Conservation (phyloP, 495 filamentous ascomycete species). For the Sphaerosporella brunnea region DNA sequence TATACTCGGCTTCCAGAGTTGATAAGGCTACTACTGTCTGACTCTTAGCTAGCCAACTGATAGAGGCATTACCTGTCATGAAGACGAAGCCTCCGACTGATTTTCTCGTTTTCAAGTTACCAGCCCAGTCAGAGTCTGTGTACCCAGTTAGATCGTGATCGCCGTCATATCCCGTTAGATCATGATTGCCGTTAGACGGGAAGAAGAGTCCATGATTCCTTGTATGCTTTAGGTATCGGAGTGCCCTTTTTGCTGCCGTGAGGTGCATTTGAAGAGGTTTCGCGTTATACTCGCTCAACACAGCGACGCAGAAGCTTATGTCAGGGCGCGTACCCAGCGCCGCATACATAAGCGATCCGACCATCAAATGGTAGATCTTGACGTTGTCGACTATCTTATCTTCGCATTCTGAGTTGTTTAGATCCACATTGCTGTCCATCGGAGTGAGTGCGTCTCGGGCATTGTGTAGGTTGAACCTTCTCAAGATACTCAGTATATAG, state of each 20-base stretch:
- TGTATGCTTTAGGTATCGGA: slow-evolving; percentile 13
- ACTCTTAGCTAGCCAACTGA: not conserved
- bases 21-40: slow-evolving; percentile 3
- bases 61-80: not conserved
- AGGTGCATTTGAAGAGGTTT: slow-evolving; percentile 2
- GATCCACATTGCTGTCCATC: too few species aligned
- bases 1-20: slow-evolving; percentile 4
- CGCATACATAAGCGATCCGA: slow-evolving; percentile 4
- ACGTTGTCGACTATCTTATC: not conserved
- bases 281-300: slow-evolving; percentile 5
- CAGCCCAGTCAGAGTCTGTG: slow-evolving; percentile 6
- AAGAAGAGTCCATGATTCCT: not conserved
- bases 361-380: not conserved
- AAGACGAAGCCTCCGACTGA: not conserved
- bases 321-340: slow-evolving; percentile 5
- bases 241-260: slow-evolving; percentile 7
- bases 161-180: not conserved
- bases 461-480: not conserved
- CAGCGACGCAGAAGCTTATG: slow-evolving; percentile 3
- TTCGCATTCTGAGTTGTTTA: too few species aligned
- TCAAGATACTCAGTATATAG: not conserved
- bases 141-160: not conserved
- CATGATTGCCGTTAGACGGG: too few species aligned
- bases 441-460: not conserved
- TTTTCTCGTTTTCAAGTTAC: not conserved